phyloP scores from a whole-genome alignment of 2,329 filamentous ascomycete genomes.

The Polychaeton citri region DNA sequence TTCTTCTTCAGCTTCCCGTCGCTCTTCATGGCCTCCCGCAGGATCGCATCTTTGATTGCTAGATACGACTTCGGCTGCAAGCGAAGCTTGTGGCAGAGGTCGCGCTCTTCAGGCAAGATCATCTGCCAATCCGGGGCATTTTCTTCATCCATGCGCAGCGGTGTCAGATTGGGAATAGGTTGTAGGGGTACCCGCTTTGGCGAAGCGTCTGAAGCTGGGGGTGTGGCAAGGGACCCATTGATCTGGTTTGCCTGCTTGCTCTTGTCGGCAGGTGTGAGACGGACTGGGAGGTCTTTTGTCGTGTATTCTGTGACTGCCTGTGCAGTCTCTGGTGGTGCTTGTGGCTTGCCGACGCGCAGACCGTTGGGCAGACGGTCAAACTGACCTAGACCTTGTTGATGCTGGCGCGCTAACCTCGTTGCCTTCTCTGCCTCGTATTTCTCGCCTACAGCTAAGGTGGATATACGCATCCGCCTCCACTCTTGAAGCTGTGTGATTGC shows the following conservation, averaged over 20 bases:
- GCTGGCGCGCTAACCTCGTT: slow-evolving; percentile 48
- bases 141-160: slow-evolving; percentile 59
- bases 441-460: slow-evolving; percentile 72
- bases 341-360: slow-evolving; percentile 12
- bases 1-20: slow-evolving; percentile 90
- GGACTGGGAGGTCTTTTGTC: slow-evolving; percentile 18
- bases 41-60: slow-evolving; percentile 83
- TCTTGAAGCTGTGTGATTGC: slow-evolving; percentile 87
- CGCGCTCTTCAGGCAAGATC: slow-evolving; percentile 67
- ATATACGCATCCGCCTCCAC: slow-evolving; percentile 76
- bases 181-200: slow-evolving; percentile 12
- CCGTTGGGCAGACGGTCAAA: slow-evolving; percentile 18
- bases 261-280: slow-evolving; percentile 7
- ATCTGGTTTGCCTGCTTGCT: slow-evolving; percentile 4
- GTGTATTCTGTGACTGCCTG: slow-evolving; percentile 19
- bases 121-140: slow-evolving; percentile 74
- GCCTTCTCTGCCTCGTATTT: slow-evolving; percentile 88
- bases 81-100: slow-evolving; percentile 72
- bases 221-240: slow-evolving; percentile 25
- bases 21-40: slow-evolving; percentile 79
- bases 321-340: slow-evolving; percentile 13
- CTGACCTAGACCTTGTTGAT: slow-evolving; percentile 21
- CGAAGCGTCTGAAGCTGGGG: slow-evolving; percentile 35
- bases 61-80: slow-evolving; percentile 90
- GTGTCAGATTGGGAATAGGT: slow-evolving; percentile 38